Base-by-base conservation (phyloP, 192 early-diverging fungal species). In the Podila clonocystis region DNA sequence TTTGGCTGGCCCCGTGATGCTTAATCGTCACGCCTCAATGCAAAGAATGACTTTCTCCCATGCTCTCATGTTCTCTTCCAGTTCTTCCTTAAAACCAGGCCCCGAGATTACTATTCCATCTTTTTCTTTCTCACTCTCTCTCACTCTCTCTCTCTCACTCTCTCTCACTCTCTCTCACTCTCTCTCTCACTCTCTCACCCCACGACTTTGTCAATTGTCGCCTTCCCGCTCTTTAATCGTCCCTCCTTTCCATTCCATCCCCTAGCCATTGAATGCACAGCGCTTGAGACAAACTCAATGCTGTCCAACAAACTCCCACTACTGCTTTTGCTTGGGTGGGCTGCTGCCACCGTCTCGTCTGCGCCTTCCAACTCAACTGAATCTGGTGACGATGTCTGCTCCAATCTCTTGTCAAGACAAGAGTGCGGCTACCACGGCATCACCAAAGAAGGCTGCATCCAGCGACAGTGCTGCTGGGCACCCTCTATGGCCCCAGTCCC, bases 391-490 rank as follows among this genome's bases (percentile, higher is more conserved):
- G 50, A 57, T 34, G 60, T 50, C 7, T 20, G 30, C 2, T 75
- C 66, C 4, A 30, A 63, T 28, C 29, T 70, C 41, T 65, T 33
- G 30, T 22, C n/a, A 0, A 13, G 77, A 50, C 52, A 68, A 49
- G 77, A 80, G 5, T 80, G 77, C 41, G 77, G 77, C 4, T 80
- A 52, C 31, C 2, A 69, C 20, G 77, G 77, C 8, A 80, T 80
- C 58, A 55, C 50, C 19, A 50, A 80, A 36, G 70, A 73, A 1
- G 61, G 24, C 1, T 80, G 77, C 48, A 45, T 17, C 9, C 70
- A 80, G 57, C 70, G 77, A 3, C 77, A 80, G 12, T 80, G 77
- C 41, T 80, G 77, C 48, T 80, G 77, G 77, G 28, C 59, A 3
- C 70, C 70, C 24, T 55, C 60, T 12, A 33, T 64, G 20, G 66